Base-by-base conservation (phyloP, 2,329 filamentous ascomycete genomes). In the Ilyonectria sp. region DNA sequence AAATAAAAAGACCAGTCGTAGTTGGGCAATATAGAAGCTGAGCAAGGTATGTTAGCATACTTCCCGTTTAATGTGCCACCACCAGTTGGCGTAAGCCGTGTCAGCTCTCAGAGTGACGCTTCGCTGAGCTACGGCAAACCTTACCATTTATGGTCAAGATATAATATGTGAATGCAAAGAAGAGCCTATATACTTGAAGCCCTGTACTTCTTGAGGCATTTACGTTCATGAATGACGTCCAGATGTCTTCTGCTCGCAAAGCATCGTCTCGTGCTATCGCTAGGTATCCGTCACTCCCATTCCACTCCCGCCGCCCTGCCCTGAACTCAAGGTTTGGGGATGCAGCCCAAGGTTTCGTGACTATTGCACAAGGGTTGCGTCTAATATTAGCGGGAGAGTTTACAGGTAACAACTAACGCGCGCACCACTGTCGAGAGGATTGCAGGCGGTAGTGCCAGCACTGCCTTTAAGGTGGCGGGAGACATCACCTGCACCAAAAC, bases 191-290 rank as follows among this genome's bases (percentile, higher is more conserved):
- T 47, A 47, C 44, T 47, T 47, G 44, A 47, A 47, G 19, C 44
- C 17, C 4, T 47, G 11, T 47, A 47, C 44, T 47, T 21, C 44
- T 47, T 21, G 21, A 23, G 19, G 44, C n/a, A 6, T 21, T 47
- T 10, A 47, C 23, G 44, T 47, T 19, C 19, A 47, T 47, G 19
- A 47, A 47, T 47, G 44, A 10, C 44, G 44, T 47, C 44, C 11
- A 47, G n/a, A 47, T 47, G 44, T 23, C 19, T 47, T 47, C 44
- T 47, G 44, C 44, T 47, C 44, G 4, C 44, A 47, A 47, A 47
- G 44, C n/a, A 47, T 47, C n/a, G 44, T 47, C 44, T 23, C 10
- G 1, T 19, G 44, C 17, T 21, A 47, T 47, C 44, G n/a, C 44
- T 47, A 47, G 44, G 44, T 23, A 21, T 47, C 9, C n/a, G 23